These are phyloP conservation scores for Mucor saturninus DNA, from an alignment of 371 early-diverging fungal species.

Conservation along the genomic window DNA sequence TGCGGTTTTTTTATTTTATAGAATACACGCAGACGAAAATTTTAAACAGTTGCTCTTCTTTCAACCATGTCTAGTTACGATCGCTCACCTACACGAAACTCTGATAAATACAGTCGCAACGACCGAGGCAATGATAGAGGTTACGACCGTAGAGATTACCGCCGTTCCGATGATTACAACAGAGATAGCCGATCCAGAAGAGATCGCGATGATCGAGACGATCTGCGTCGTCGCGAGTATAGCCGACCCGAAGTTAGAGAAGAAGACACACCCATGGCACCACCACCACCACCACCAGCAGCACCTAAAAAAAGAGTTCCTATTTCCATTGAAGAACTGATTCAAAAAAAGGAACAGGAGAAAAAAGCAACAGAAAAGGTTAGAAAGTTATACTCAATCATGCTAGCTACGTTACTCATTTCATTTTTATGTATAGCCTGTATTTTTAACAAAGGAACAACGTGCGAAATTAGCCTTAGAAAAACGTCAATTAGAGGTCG, in stretches of 20 bases:
- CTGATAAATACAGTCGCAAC: conserved; percentile 33
- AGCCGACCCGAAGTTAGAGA: conserved; percentile 22
- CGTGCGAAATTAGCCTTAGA: conserved; percentile 88
- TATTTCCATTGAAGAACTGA: conserved; percentile 77
- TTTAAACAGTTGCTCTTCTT: neutral
- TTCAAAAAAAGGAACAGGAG: conserved; percentile 69
- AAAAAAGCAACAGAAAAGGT: conserved; percentile 59
- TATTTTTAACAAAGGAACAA: conserved; percentile 91
- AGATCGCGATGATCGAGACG: conserved; percentile 15
- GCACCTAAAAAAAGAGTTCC: conserved; percentile 59
- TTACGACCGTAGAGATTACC: conserved; percentile 27
- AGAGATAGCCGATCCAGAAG: conserved; percentile 14
- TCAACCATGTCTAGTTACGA: conserved; percentile 23
- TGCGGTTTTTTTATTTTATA: neutral
- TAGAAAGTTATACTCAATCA: neutral
- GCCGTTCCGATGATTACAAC: conserved; percentile 35
- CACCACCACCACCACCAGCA: neutral
- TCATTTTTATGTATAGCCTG: conserved; percentile 58
- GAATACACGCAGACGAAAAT: neutral
- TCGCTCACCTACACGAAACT: conserved; percentile 30
- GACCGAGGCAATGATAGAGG: conserved; percentile 24
- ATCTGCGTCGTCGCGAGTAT: conserved; percentile 13
- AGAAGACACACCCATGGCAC: conserved; percentile 18
- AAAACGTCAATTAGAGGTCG: conserved; percentile 81
- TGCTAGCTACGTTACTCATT: too few species aligned